Evolutionary conservation across 2,329 filamentous ascomycete genomes (phyloP), one percentile per base, ranked within the genome.

Genomic region (Lasiodiplodia sp.): DNA sequence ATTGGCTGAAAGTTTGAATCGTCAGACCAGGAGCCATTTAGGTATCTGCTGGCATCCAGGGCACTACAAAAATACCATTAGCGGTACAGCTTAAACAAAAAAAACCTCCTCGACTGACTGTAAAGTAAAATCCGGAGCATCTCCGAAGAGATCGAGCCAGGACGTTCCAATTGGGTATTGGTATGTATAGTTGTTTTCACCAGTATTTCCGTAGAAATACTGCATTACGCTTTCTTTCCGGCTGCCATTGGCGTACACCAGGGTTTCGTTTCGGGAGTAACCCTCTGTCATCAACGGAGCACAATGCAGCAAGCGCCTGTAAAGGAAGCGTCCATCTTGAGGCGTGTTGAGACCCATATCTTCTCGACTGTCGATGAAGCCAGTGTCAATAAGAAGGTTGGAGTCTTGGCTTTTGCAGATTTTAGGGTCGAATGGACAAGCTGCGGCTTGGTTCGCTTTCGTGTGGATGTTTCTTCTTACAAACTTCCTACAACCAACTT

Each of bases 301-400:
- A 37, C 71, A 72, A 12, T 57, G 38, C 5, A 52, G 37, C 8
- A 51, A 47, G 10, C 67, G 18, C n/a, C 70, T 69, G 21, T 63
- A 51, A 7, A 37, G 37, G 34, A 71, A 57, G 8, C 63, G 69
- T n/a, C 72, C 70, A 18, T 68, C 34, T 10, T 69, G 70, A 4
- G 70, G 68, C 10, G 56, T 66, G 49, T 74, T 75, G 38, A 76
- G 38, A 1, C 74, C 75, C 10, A 76, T 58, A 63, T 76, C 67
- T 1, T 51, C 25, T 21, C 60, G 66, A 40, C 71, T 73, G 52
- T 75, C 68, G 0, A 76, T 58, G 25, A 66, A 58, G 12, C 71
- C 73, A 12, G 71, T 73, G 21, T 75, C 73, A 0, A 76, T 23
- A 0, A 55, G 2, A 4, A 75, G 8, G 28, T 73, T 76, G 0